A percentile compares a stretch with the other conserved stretches of the same genome.
Conservation (phyloP, 2,329 filamentous ascomycete species). For the Cladosporium sp. region DNA sequence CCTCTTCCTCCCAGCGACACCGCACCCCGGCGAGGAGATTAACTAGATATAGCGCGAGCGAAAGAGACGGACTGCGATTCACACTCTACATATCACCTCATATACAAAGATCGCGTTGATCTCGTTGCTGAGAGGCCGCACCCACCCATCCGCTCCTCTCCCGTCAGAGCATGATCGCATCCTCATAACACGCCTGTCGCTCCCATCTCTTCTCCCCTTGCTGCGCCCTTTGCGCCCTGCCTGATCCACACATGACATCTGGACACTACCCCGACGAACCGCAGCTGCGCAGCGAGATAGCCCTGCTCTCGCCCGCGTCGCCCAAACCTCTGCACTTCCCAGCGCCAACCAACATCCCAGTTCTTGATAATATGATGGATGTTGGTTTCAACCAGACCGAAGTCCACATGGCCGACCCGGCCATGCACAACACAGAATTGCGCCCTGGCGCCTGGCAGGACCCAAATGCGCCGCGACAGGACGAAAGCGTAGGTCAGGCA, state of each 20-base stretch:
- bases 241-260: conserved; percentile 55
- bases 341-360: conserved; percentile 68
- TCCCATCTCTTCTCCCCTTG: conserved; percentile 28
- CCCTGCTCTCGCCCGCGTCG: conserved; percentile 65
- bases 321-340: conserved; percentile 70
- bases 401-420: conserved; percentile 52
- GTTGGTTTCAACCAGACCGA: conserved; percentile 69
- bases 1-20: background rate
- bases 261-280: conserved; percentile 55
- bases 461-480: conserved; percentile 26
- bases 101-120: conserved; percentile 19
- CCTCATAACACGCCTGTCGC: conserved; percentile 34
- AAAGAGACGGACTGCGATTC: conserved; percentile 12
- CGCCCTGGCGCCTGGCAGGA: conserved; percentile 39
- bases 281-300: conserved; percentile 64
- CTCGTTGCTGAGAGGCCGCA: conserved; percentile 7
- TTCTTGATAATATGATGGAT: conserved; percentile 72
- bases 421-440: conserved; percentile 38
- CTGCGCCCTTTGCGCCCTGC: conserved; percentile 28
- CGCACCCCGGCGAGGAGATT: background rate
- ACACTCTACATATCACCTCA: conserved; percentile 20
- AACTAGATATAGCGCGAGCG: conserved; percentile 15
- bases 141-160: conserved; percentile 19
- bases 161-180: conserved; percentile 46
- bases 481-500: background rate